phyloP scores from a whole-genome alignment of 306 rosid species.

The Gleditsia sinensis region DNA sequence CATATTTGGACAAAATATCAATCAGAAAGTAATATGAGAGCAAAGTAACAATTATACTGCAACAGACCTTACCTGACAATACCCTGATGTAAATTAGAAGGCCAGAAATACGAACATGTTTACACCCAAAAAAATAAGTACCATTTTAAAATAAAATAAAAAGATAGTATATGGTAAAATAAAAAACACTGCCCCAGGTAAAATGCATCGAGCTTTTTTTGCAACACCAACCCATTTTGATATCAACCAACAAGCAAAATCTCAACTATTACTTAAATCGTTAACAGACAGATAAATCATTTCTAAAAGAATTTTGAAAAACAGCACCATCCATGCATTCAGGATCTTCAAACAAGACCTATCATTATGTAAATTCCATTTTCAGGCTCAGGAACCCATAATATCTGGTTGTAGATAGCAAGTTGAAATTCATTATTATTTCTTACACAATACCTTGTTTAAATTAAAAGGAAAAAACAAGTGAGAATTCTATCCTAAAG shows the following conservation, averaged over 20 bases:
- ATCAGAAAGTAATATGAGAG: constrained; percentile 24
- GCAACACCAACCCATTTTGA: neutral
- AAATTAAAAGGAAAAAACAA: neutral
- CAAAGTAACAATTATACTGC: neutral
- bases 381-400: constrained; percentile 3
- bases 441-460: neutral
- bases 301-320: neutral
- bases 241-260: neutral
- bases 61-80: neutral
- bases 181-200: neutral
- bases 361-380: neutral
- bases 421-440: neutral
- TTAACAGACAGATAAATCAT: neutral
- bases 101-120: constrained; percentile 1
- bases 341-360: constrained; percentile 20
- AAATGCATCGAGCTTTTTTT: neutral
- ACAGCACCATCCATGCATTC: neutral
- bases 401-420: neutral
- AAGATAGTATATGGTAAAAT: neutral
- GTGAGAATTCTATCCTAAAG: neutral
- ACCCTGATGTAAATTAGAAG: neutral
- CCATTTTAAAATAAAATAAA: no score
- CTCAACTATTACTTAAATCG: neutral
- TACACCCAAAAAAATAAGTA: no score
- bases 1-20: constrained; percentile 1